Base-by-base conservation (phyloP, 2,329 filamentous ascomycete species). In the Aspergillus latus region DNA sequence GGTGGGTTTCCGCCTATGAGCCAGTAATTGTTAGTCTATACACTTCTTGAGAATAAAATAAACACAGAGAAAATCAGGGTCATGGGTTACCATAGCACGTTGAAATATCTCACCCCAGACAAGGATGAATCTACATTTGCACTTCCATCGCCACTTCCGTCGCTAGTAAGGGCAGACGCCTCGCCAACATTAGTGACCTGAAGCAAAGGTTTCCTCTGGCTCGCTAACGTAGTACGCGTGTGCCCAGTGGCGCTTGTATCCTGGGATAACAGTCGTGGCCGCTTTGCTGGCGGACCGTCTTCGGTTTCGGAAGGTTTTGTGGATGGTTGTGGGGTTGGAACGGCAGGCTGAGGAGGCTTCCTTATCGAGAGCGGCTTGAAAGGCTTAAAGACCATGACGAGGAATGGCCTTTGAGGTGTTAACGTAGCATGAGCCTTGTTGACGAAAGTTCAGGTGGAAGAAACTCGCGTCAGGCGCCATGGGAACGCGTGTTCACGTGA, bases 1-100 rank as follows among this genome's bases (percentile, higher is more conserved):
- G 0, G 86, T 88, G 50, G 81, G 83, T 69, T 88, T 89, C 16
- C 88, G 83, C 87, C 84, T 84, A 51, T 59, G 26, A 5, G 9
- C 46, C 29, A 28, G 28, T 26, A 9, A n/a, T 45, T 4, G 43
- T 45, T 45, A 45, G 43, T 21, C 39, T 15, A 40, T 21, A 6
- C 8, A 21, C 16, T 21, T 15, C 5, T 5, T 16, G n/a, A 16
- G 5, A 40, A 39, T 39, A 11, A 21, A 21, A 21, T 40, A 21
- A 5, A 39, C 13, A 11, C 7, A 40, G n/a, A 16, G 5, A 7
- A 13, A 9, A 40, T 15, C 15, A 5, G 5, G 15, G 9, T 5
- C 9, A 28, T 8, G n/a, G 6, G 10, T n/a, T 49, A 80, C 77
- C 78, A 80, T 34, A 80, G 68, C 43, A 75, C 78, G 66, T 76